Base-by-base conservation (phyloP, 306 rosid genomes). In the Sicyos baderoa region DNA sequence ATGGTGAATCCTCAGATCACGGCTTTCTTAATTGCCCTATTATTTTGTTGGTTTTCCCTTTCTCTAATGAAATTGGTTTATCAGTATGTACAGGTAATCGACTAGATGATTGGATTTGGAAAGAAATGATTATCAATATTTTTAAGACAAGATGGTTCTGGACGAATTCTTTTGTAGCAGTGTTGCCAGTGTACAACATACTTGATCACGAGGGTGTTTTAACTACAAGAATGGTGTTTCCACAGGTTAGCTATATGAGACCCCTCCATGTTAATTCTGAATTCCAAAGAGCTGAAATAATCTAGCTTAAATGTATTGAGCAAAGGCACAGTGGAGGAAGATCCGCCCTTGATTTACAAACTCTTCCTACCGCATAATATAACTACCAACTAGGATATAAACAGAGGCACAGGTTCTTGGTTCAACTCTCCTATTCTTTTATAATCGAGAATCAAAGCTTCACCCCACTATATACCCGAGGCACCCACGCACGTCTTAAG, bases 81-180 rank as follows among this genome's bases (percentile, higher is more conserved):
- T 55, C 14, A 15, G n/a, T 4, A 22, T 55, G 14, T 4, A 12
- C 13, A 21, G 35, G 35, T 55, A 55, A 55, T 55, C 6, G n/a
- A 15, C n/a, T 55, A 3, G 61, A 21, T 7, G 29, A n/a, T 55
- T 55, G 61, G 16, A 54, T 16, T 55, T 55, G 61, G 16, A 54
- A 54, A 54, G 60, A 54, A 23, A 21, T 11, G 16, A 54, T 3
- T 7, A 21, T 5, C 23, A 25, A 21, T 14, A 21, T 54, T 54
- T 54, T 54, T 54, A 54, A 54, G 59, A 54, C 59, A 53, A 54
- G 15, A 54, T 54, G 60, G 32, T 54, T 54, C 21, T 54, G 58
- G 15, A 54, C 16, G 32, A 21, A 54, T 10, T 54, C 15, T 21
- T 54, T 40, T 7, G 45, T 40, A 54, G 7, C 15, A 19, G 59